phyloP scores from a whole-genome alignment of 768 basidiomycete genomes.

The Naganishia vaughanmartiniae region DNA sequence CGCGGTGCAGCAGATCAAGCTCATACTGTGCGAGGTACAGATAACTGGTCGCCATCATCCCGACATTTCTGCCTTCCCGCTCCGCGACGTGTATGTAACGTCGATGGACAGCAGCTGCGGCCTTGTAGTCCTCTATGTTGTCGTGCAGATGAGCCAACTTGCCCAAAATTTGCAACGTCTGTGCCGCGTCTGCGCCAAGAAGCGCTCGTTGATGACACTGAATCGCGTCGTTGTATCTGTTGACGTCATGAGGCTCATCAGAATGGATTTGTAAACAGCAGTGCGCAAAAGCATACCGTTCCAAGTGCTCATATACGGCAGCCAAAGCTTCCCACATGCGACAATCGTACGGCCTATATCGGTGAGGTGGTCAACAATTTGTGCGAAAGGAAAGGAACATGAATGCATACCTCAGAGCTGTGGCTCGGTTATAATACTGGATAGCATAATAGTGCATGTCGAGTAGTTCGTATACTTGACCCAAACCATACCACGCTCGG shows the following conservation, averaged over 20 bases:
- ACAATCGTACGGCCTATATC: conserved; percentile 81
- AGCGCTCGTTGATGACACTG: conserved; percentile 88
- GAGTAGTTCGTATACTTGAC: conserved; percentile 93
- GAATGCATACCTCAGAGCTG: conserved; percentile 68
- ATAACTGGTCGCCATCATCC: conserved; percentile 79
- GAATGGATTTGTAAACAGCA: not conserved
- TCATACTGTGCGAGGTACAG: conserved; percentile 80
- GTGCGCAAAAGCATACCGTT: conserved; percentile 60
- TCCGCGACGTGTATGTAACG: conserved; percentile 54
- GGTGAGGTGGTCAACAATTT: conserved; percentile 22
- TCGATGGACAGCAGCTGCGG: conserved; percentile 60
- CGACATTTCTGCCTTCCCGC: conserved; percentile 63
- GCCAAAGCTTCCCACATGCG: conserved; percentile 94
- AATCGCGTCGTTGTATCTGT: conserved; percentile 74
- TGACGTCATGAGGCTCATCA: conserved; percentile 47
- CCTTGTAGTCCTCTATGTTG: conserved; percentile 30
- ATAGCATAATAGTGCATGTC: conserved; percentile 96
- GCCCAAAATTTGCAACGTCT: conserved; percentile 45
- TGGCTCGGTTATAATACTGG: conserved; percentile 94
- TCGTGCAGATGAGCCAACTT: conserved; percentile 49
- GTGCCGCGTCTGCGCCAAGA: conserved; percentile 46
- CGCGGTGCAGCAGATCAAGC: conserved; percentile 50
- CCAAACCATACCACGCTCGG: conserved; percentile 96
- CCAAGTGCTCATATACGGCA: conserved; percentile 87
- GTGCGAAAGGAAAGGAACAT: not conserved